Evolutionary conservation across 192 early-diverging fungal species (phyloP).

Genomic region (Coemansia sp.): DNA sequence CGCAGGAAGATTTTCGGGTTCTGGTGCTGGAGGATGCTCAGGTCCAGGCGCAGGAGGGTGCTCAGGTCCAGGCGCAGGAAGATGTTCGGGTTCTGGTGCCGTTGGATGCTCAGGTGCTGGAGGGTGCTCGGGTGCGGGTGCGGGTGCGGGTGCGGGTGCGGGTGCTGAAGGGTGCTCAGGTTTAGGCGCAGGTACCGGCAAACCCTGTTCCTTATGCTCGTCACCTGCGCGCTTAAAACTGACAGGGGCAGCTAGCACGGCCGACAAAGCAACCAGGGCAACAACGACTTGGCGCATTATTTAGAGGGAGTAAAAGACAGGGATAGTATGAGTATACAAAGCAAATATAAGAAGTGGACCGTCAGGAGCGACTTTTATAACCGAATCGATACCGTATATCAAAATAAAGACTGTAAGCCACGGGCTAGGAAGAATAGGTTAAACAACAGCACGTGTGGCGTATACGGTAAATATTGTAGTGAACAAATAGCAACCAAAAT

Average conservation of each 20-base stretch:
- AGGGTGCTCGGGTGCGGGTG: neutral
- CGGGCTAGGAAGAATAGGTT: too few relatives aligned
- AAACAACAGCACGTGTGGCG: too few relatives aligned
- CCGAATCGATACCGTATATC: too few relatives aligned
- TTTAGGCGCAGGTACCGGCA: neutral
- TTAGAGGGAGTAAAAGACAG: neutral
- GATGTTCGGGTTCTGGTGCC: neutral
- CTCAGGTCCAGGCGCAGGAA: neutral
- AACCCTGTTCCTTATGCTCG: neutral
- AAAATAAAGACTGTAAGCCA: too few relatives aligned
- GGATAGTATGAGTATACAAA: too few relatives aligned
- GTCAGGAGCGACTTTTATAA: too few relatives aligned
- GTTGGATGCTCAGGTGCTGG: neutral
- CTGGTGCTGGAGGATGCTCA: too few relatives aligned
- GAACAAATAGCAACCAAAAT: too few relatives aligned
- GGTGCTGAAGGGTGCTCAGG: neutral
- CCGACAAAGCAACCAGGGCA: constrained; percentile 5
- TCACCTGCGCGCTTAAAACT: neutral
- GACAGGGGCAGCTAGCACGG: constrained; percentile 2
- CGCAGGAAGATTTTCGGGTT: neutral
- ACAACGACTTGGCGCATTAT: constrained; percentile 5
- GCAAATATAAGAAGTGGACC: too few relatives aligned
- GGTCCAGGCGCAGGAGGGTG: neutral
- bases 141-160: neutral
- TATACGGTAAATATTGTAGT: too few relatives aligned